Evolutionary conservation across 1,284 basidiomycete genomes (phyloP), one percentile per base, ranked within the genome.

Genomic region (Ganoderma meredithae): DNA sequence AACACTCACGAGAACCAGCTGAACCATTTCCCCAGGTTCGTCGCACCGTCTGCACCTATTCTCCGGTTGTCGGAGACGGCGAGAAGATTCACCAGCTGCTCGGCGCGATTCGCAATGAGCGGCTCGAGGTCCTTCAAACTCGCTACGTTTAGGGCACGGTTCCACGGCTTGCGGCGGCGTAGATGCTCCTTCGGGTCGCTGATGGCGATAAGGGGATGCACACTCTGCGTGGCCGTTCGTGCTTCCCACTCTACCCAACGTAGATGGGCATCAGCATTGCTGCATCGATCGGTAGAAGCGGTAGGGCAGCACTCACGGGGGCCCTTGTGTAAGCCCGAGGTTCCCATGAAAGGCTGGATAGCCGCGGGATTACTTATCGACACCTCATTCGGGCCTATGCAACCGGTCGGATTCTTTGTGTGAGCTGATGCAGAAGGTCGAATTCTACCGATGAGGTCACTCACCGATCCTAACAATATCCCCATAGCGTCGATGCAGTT

Each of bases 321-420:
- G 58, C 87, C 86, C 76, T 88, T 88, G 1, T 82, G 82, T 12
- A 86, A 77, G 5, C 85, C 86, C 40, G 77, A 73, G 41, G 78
- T 76, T 5, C 87, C 86, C 79, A 88, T 79, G 60, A 87, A 71
- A 7, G 83, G 79, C 4, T 72, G 73, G 27, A 87, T 76, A 7
- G 83, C 83, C n/a, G 79, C 77, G 8, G 78, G 79, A 64, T 83
- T 79, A 53, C 79, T 73, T 49, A 88, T 81, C 0, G 84, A 86
- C 12, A 88, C 68, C 59, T 88, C 86, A 67, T 88, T 88, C n/a
- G 87, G 87, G 60, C 87, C 87, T 88, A 64, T 19, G 19, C 9
- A 36, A 64, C 66, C 67, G 64, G 66, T 60, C 62, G 61, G n/a
- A 41, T 43, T 40, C 43, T 64, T 36, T 60, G 49, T 6, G 41